Conservation (phyloP, 352 stramenopile species). For the Blastocystis sp. region DNA sequence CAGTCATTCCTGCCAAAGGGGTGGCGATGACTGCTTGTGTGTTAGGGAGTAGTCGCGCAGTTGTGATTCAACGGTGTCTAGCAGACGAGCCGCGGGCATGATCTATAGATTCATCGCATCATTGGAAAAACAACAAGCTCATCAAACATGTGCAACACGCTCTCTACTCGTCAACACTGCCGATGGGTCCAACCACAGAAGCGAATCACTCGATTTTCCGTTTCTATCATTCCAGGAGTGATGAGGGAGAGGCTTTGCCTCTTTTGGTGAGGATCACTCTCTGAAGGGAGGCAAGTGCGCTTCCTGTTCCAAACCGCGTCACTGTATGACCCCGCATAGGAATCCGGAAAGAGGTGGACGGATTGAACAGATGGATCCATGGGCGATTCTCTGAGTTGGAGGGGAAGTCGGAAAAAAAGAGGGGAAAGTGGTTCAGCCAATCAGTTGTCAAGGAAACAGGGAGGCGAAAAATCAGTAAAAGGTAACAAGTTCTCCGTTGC, state of each 20-base stretch:
- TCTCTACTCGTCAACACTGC: neutral
- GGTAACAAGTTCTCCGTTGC: conserved; percentile 27
- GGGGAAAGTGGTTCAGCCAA: neutral
- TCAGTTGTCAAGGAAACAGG: conserved; percentile 5
- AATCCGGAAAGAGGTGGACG: neutral
- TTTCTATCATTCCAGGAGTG: neutral
- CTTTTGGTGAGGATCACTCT: neutral
- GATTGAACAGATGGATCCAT: neutral
- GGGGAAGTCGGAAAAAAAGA: neutral
- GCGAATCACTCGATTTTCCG: neutral
- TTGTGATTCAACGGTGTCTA: conserved; percentile 26
- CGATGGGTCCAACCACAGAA: conserved; percentile 3
- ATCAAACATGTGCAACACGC: conserved; percentile 44
- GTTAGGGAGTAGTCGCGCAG: neutral
- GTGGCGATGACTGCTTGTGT: neutral
- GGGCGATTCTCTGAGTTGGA: neutral
- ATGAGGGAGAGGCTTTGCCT: neutral
- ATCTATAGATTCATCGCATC: neutral
- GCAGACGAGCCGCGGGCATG: conserved; percentile 12
- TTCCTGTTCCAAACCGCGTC: conserved; percentile 30
- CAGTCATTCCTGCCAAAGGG: neutral
- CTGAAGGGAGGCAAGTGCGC: neutral
- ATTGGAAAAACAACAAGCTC: neutral
- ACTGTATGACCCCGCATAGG: neutral
- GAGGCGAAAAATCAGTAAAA: neutral